phyloP scores from a whole-genome alignment of 345 rosid species.

The Acer campestre region DNA sequence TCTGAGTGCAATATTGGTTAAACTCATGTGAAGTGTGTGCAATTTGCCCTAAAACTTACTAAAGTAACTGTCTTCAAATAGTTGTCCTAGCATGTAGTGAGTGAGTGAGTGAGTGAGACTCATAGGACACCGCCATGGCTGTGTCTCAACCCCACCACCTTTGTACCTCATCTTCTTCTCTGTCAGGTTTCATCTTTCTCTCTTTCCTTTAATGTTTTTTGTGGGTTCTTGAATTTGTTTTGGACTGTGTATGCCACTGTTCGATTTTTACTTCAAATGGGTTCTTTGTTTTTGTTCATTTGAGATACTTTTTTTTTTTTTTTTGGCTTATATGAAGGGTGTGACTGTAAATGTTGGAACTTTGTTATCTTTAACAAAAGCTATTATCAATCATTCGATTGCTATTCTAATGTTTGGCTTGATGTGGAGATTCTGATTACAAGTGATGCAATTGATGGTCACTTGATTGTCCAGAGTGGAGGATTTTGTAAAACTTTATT shows the following conservation, averaged over 20 bases:
- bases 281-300: not conserved
- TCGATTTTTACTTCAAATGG: not conserved
- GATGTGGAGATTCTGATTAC: not conserved
- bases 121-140: not conserved
- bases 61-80: too few species aligned
- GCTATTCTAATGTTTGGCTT: not conserved
- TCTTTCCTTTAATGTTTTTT: not conserved
- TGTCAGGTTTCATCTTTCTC: slow-evolving; percentile 11
- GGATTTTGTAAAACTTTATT: not conserved
- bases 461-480: not conserved
- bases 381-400: not conserved
- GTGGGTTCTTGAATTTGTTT: not conserved
- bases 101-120: not conserved
- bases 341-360: not conserved
- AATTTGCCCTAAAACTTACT: too few species aligned
- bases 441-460: slow-evolving; percentile 1
- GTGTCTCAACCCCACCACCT: not conserved
- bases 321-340: not conserved
- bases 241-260: not conserved
- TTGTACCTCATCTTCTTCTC: not conserved
- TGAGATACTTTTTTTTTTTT: not conserved
- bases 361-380: not conserved
- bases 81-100: too few species aligned
- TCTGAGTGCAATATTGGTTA: too few species aligned
- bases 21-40: too few species aligned